A percentile compares a stretch with the other conserved stretches of the same genome.
Conservation (phyloP, 192 early-diverging fungal genomes). For the Phlyctochytrium bullatum region DNA sequence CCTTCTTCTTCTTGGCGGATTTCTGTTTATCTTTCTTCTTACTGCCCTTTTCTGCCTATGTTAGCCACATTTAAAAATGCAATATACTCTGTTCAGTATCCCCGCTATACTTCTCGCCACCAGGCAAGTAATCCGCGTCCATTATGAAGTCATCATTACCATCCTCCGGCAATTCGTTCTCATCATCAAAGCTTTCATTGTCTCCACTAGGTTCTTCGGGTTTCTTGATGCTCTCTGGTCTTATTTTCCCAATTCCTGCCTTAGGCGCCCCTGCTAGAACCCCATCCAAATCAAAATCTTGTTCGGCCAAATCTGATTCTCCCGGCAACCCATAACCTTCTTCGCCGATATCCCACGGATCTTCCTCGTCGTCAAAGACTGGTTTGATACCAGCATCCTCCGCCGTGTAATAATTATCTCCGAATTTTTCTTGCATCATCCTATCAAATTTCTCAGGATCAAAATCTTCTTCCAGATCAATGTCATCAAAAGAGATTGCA, state of each 20-base stretch:
- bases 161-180: slow-evolving; percentile 48
- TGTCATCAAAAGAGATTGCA: too few species aligned
- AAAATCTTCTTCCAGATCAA: slow-evolving; percentile 91
- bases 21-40: slow-evolving; percentile 36
- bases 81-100: slow-evolving; percentile 17
- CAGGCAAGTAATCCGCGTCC: slow-evolving; percentile 88
- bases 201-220: too few species aligned
- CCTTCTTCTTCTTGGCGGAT: slow-evolving; percentile 22
- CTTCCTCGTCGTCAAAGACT: slow-evolving; percentile 81
- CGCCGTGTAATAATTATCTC: slow-evolving; percentile 64
- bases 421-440: slow-evolving; percentile 80
- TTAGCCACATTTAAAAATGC: too few species aligned
- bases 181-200: slow-evolving; percentile 11
- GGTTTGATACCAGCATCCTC: slow-evolving; percentile 59
- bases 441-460: slow-evolving; percentile 81
- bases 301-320: slow-evolving; percentile 29
- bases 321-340: slow-evolving; percentile 29
- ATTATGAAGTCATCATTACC: slow-evolving; percentile 85
- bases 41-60: too few species aligned
- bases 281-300: slow-evolving; percentile 19
- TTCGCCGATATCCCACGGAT: slow-evolving; percentile 81
- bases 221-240: too few species aligned
- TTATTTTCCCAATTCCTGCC: slow-evolving; percentile 20
- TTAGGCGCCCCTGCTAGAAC: slow-evolving; percentile 15
- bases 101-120: slow-evolving; percentile 55